Base-by-base conservation (phyloP, 495 filamentous ascomycete genomes). In the Hyaloscypha bicolor region DNA sequence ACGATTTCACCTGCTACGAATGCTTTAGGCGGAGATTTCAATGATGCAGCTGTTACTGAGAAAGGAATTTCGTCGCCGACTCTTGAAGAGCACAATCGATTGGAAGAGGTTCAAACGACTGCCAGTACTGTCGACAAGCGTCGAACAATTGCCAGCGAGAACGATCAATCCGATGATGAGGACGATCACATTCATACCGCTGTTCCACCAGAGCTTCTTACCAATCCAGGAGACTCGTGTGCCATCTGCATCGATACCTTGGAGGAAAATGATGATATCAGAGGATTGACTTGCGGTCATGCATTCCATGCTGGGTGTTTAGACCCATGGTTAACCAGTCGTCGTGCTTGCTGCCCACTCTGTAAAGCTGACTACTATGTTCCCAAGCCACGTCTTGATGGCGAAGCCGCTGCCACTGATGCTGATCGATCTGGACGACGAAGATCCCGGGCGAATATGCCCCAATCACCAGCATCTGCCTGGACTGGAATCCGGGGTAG, bases 351-450 rank as follows among this genome's bases (percentile, higher is more conserved):
- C 77, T 99, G 96, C 77, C 96, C 96, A 59, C 86, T 98, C 55
- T 98, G 95, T 82, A 99, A 99, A 79, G 89, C 92, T 42, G 93
- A 97, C 69, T 99, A 97, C 77, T 98, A 96, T 76, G 87, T 91
- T 42, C 74, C 77, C 19, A 72, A 78, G 67, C 73, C 71, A 56
- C 64, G 73, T 25, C 74, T 83, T 42, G 86, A 88, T 66, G 82
- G 77, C 19, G 83, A 80, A 69, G 42, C 42, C 16, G 73, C 42
- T 21, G 67, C 63, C 1, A 32, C 58, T 16, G 65, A 71, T 12
- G 22, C 60, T 31, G 71, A 73, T 32, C 68, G 71, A 42, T 33
- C 68, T 58, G 62, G 65, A 32, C 67, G 71, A 51, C 48, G 68
- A 52, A 68, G 66, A 65, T 32, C 22, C 1, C 65, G 68, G 52